Evolutionary conservation across 2,329 filamentous ascomycete species (phyloP).

Genomic region (Aureobasidium sp.): DNA sequence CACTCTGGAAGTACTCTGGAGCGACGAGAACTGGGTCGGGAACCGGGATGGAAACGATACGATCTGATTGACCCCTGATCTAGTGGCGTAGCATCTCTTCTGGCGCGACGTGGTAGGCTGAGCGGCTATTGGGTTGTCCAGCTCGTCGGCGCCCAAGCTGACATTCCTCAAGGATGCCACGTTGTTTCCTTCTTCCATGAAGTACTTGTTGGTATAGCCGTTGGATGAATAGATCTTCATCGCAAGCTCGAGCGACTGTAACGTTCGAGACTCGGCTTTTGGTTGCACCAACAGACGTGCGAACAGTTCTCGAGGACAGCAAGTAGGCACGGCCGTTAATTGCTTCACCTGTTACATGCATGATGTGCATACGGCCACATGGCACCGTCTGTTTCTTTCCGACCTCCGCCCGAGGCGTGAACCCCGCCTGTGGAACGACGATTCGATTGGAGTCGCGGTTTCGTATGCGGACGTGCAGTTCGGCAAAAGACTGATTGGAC

Average conservation of each 20-base stretch:
- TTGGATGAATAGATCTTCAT: neutral
- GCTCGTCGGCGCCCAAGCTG: constrained; percentile 1
- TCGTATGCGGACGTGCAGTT: neutral
- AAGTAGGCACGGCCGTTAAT: constrained; percentile 4
- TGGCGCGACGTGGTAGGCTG: neutral
- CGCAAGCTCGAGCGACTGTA: neutral
- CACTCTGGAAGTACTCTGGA: neutral
- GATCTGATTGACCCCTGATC: constrained; percentile 8
- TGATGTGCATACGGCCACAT: constrained; percentile 11
- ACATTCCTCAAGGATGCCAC: neutral
- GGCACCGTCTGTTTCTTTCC: constrained; percentile 4
- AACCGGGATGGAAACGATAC: neutral
- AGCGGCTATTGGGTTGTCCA: neutral
- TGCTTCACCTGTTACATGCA: constrained; percentile 12
- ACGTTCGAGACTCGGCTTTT: neutral
- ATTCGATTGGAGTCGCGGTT: neutral
- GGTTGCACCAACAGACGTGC: constrained; percentile 5
- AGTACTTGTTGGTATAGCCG: neutral
- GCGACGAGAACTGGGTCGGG: neutral
- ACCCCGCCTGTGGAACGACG: constrained; percentile 1
- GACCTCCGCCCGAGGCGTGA: neutral
- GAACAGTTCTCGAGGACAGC: neutral
- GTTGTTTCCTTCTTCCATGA: neutral
- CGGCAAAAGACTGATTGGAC: neutral
- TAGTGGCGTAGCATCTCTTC: neutral